Evolutionary conservation across 805 yeast species (phyloP).

Genomic region (Saccharomycopsis sp.): DNA sequence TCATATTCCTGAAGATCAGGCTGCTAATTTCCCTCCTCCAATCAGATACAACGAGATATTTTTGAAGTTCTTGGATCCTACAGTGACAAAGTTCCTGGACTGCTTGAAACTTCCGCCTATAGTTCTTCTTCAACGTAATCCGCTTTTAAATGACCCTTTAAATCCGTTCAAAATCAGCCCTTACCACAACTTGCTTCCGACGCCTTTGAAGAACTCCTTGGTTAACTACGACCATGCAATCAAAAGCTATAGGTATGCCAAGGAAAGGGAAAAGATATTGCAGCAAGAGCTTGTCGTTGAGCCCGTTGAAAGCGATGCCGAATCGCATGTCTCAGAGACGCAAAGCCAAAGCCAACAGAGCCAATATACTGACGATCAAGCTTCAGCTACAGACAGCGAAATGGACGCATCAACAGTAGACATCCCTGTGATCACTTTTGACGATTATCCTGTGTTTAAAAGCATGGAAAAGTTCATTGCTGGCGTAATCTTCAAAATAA

Average conservation of each 20-base stretch:
- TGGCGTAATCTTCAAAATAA: slow-evolving; percentile 2
- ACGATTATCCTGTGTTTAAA: slow-evolving; percentile 11
- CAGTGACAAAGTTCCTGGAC: slow-evolving; percentile 14
- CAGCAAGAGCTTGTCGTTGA: neutral
- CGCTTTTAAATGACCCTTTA: slow-evolving; percentile 18
- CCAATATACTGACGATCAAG: neutral
- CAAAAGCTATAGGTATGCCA: slow-evolving; percentile 8
- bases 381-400: neutral
- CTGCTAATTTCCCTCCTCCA: slow-evolving; percentile 7
- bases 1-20: neutral
- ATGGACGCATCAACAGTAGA: slow-evolving; percentile 1
- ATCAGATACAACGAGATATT: slow-evolving; percentile 16
- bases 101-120: slow-evolving; percentile 17
- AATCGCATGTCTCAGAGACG: slow-evolving; percentile 12
- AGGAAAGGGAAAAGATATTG: slow-evolving; percentile 8
- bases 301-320: slow-evolving; percentile 9
- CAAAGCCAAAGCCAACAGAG: neutral
- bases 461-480: slow-evolving; percentile 14
- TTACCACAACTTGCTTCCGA: slow-evolving; percentile 19
- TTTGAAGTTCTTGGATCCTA: slow-evolving; percentile 19
- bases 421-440: slow-evolving; percentile 21
- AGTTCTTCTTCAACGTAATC: slow-evolving; percentile 15
- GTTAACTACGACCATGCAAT: slow-evolving; percentile 16
- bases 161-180: slow-evolving; percentile 20
- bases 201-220: slow-evolving; percentile 7